phyloP scores from a whole-genome alignment of 148 eudicot genomes.

The Chenopodium album region DNA sequence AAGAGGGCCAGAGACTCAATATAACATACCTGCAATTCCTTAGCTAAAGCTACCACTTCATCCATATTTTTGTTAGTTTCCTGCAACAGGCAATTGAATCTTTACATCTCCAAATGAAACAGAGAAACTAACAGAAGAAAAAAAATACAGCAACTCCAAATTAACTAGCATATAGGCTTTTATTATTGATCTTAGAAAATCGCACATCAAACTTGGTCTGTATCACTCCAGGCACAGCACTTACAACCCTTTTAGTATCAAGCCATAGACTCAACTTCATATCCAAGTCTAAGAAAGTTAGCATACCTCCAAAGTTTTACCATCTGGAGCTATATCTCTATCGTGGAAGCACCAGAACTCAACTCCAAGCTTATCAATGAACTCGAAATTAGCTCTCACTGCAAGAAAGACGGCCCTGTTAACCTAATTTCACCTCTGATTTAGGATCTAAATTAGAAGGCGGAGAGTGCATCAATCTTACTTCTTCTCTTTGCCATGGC shows the following conservation, averaged over 20 bases:
- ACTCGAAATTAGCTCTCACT: slow-evolving; percentile 99
- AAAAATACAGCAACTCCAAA: background rate
- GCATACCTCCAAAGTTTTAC: slow-evolving; percentile 69
- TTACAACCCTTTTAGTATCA: background rate
- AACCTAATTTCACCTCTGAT: background rate
- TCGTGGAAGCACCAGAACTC: slow-evolving; percentile 98
- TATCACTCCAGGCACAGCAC: background rate
- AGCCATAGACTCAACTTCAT: background rate
- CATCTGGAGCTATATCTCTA: slow-evolving; percentile 97
- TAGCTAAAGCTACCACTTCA: slow-evolving; percentile 88
- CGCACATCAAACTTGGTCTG: background rate
- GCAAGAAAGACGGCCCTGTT: slow-evolving; percentile 21
- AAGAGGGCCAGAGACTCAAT: background rate
- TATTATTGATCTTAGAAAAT: background rate
- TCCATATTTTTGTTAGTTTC: slow-evolving; percentile 89
- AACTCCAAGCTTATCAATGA: slow-evolving; percentile 90
- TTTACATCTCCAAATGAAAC: background rate
- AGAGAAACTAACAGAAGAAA: background rate
- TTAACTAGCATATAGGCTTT: background rate
- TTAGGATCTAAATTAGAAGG: background rate
- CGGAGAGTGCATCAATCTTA: slow-evolving; percentile 35
- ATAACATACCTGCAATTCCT: slow-evolving; percentile 69
- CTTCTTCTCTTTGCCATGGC: slow-evolving; percentile 97
- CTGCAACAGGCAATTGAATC: slow-evolving; percentile 34
- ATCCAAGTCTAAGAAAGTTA: background rate